These are phyloP conservation scores for Glomus cerebriforme DNA, from an alignment of 192 early-diverging fungal genomes.

Conservation along the genomic window DNA sequence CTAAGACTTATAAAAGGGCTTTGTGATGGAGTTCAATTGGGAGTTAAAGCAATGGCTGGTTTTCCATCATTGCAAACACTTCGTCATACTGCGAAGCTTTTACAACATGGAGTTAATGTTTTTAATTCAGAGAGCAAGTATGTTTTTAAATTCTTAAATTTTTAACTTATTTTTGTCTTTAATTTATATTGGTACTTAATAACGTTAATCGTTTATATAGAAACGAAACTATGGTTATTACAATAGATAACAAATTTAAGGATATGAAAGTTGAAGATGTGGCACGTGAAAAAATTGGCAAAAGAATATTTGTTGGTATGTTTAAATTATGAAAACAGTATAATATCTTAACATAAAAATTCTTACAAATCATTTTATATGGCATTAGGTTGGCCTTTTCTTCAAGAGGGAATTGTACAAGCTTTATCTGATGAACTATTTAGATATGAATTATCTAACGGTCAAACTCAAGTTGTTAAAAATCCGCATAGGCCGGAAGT, in stretches of 20 bases:
- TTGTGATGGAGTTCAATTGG: slow-evolving; percentile 61
- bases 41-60: slow-evolving; percentile 69
- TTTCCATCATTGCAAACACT: slow-evolving; percentile 89
- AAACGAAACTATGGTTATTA: slow-evolving; percentile 75
- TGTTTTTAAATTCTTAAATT: slow-evolving; percentile 2
- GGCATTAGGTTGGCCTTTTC: slow-evolving; percentile 79
- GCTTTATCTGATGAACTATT: slow-evolving; percentile 73
- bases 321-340: background rate
- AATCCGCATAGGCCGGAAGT: slow-evolving; percentile 45
- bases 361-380: background rate
- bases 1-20: slow-evolving; percentile 62
- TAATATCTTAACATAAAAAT: background rate
- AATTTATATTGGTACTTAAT: background rate
- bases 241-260: slow-evolving; percentile 55
- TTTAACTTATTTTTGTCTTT: background rate
- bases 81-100: slow-evolving; percentile 66
- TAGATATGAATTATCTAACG: slow-evolving; percentile 55
- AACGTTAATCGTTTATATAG: slow-evolving; percentile 36
- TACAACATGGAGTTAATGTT: slow-evolving; percentile 80
- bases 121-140: slow-evolving; percentile 79
- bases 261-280: slow-evolving; percentile 55
- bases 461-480: slow-evolving; percentile 46
- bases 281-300: slow-evolving; percentile 58
- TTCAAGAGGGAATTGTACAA: slow-evolving; percentile 77
- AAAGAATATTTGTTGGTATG: slow-evolving; percentile 62